Conservation (phyloP, 306 rosid genomes). For the Cucumis melo region DNA sequence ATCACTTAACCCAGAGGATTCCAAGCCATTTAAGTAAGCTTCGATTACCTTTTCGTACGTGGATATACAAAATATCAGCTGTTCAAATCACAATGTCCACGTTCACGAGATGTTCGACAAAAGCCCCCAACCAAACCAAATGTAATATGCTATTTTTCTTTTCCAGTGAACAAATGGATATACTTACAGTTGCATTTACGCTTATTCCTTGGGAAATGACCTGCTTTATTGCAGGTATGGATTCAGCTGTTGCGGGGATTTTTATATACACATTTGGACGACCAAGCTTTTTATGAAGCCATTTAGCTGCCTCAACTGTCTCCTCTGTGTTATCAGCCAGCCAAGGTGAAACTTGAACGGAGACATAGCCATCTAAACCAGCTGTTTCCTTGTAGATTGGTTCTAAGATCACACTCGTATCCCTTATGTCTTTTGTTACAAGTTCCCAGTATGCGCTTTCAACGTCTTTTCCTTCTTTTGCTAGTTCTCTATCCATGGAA, state of each 20-base stretch:
- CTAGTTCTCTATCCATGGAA: slow-evolving; percentile 43
- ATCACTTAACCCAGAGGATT: slow-evolving; percentile 74
- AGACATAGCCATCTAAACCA: slow-evolving; percentile 85
- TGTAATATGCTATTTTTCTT: not conserved
- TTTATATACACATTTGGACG: slow-evolving; percentile 77
- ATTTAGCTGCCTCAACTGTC: slow-evolving; percentile 81
- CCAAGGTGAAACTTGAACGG: slow-evolving; percentile 88
- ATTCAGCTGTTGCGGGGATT: slow-evolving; percentile 87
- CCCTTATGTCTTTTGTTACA: slow-evolving; percentile 92
- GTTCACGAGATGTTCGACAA: not conserved
- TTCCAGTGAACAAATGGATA: not conserved
- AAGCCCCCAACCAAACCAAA: not conserved
- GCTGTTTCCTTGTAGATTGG: slow-evolving; percentile 76
- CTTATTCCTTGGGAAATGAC: slow-evolving; percentile 83
- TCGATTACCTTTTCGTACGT: slow-evolving; percentile 93
- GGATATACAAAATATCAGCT: slow-evolving; percentile 78
- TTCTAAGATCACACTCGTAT: slow-evolving; percentile 77
- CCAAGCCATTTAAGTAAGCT: slow-evolving; percentile 92
- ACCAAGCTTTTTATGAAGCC: slow-evolving; percentile 63
- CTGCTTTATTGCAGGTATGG: slow-evolving; percentile 73
- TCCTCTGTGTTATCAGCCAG: slow-evolving; percentile 77
- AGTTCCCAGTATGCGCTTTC: slow-evolving; percentile 93
- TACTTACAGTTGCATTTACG: slow-evolving; percentile 89
- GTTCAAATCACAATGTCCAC: not conserved
- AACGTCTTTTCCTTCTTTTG: slow-evolving; percentile 72